Evolutionary conservation across 495 filamentous ascomycete species (phyloP).

Genomic region (Cercophora scortea): DNA sequence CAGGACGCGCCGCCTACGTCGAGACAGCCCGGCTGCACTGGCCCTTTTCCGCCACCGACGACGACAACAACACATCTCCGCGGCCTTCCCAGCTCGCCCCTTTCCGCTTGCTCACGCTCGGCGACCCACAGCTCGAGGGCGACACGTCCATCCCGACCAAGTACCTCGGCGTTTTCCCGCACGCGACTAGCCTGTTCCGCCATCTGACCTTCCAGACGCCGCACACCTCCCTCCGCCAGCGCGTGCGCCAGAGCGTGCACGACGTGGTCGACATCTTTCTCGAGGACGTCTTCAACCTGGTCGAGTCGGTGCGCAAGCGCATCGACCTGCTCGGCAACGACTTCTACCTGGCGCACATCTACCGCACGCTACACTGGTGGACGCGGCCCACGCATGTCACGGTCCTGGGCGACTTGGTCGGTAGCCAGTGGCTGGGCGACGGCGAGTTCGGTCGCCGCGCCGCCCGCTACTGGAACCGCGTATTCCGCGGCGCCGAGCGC

Average conservation of each 20-base stretch:
- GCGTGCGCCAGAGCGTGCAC: conserved; percentile 39
- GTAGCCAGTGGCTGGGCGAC: conserved; percentile 92
- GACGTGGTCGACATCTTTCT: conserved; percentile 45
- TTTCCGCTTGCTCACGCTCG: conserved; percentile 84
- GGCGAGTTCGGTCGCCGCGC: conserved; percentile 70
- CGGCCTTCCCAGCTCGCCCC: conserved; percentile 43
- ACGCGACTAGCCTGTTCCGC: conserved; percentile 45
- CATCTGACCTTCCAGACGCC: conserved; percentile 36
- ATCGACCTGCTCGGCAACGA: conserved; percentile 91
- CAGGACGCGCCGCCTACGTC: conserved; percentile 26
- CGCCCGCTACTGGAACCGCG: conserved; percentile 70
- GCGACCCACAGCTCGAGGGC: conserved; percentile 92
- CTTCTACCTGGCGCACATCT: conserved; percentile 88
- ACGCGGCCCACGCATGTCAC: conserved; percentile 76
- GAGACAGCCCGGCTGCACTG: conserved; percentile 45
- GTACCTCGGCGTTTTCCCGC: conserved; percentile 52
- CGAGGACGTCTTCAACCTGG: conserved; percentile 56
- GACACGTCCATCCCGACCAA: conserved; percentile 69
- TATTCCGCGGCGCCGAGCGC: conserved; percentile 61
- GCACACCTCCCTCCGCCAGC: conserved; percentile 34
- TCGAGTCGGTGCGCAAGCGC: conserved; percentile 62
- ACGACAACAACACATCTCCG: conserved; percentile 10
- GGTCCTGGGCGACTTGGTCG: conserved; percentile 84
- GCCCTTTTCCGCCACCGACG: conserved; percentile 5
- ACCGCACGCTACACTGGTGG: conserved; percentile 77